Percentiles rank a stretch among this genome's conserved stretches.
Conservation (phyloP, 2,329 filamentous ascomycete species). For the Colletotrichum tropicicola region DNA sequence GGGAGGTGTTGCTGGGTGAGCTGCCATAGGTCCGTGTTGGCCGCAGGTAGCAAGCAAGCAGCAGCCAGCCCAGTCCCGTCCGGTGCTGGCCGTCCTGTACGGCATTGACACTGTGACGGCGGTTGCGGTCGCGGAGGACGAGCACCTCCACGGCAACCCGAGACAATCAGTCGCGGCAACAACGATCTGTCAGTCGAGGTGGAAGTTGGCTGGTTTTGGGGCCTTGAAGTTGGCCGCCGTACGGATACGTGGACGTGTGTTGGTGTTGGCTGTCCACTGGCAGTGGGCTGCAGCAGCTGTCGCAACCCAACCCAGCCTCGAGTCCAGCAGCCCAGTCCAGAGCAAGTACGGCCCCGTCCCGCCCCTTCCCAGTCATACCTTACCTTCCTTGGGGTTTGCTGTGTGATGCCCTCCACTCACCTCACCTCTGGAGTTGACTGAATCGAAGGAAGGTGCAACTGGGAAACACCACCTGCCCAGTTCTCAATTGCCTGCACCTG, state of each 20-base stretch:
- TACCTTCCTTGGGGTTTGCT: slow-evolving; percentile 11
- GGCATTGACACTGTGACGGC: slow-evolving; percentile 1
- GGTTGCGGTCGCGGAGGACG: not conserved
- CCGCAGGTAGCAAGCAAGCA: slow-evolving; percentile 16
- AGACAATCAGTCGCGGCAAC: slow-evolving; percentile 7
- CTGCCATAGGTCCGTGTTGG: slow-evolving; percentile 48
- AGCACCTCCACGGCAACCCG: slow-evolving; percentile 23
- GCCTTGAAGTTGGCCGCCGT: too few relatives aligned
- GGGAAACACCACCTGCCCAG: not conserved
- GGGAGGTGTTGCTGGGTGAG: slow-evolving; percentile 40
- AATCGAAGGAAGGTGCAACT: slow-evolving; percentile 7
- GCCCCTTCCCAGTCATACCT: not conserved
- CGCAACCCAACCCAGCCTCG: not conserved
- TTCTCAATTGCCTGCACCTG: slow-evolving; percentile 9
- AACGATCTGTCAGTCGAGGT: not conserved
- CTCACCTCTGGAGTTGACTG: slow-evolving; percentile 11
- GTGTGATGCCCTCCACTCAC: slow-evolving; percentile 19
- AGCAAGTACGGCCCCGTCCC: not conserved
- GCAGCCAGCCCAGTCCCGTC: slow-evolving; percentile 5
- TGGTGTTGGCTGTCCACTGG: too few relatives aligned
- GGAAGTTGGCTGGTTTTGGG: not conserved
- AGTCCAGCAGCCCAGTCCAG: not conserved
- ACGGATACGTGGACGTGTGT: too few relatives aligned
- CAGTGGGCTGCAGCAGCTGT: not conserved
- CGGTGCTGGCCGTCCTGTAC: too few relatives aligned